Evolutionary conservation across 2,329 filamentous ascomycete species (phyloP), one percentile per base, ranked within the genome.

Genomic region (Aspergillus oerlinghausenensis): DNA sequence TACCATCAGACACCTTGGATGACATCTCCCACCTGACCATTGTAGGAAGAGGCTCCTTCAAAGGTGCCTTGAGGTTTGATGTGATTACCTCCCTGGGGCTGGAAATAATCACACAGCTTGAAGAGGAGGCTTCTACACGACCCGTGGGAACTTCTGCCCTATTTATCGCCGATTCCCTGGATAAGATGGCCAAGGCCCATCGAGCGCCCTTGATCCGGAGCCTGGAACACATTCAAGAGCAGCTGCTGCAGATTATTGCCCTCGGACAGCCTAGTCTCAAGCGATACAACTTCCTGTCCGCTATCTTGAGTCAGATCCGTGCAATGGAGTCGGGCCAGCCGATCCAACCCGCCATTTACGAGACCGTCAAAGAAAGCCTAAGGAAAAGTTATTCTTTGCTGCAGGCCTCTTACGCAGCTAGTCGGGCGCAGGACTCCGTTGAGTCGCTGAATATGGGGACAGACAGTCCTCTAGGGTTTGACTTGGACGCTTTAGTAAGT

Each of bases 41-140:
- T 29, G 28, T 29, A 29, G 28, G 28, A 10, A 29, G 28, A 29
- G 28, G 28, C 9, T 29, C 8, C 8, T 29, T 42, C 3, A 42
- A 42, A 42, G 38, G 38, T n/a, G 38, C 38, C 38, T 42, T 42
- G 17, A 42, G 38, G 7, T 42, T 42, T n/a, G 38, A 42, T 42
- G 38, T 42, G 38, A 42, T 17, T 7, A 42, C 38, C 17, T 42
- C 38, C 11, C 32, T 67, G 17, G 60, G 64, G 17, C 51, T 66
- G 10, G 65, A 68, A 51, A 51, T 66, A 25, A 52, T 62, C 32
- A 61, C 58, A n/a, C 65, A 68, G 42, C 50, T 66, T n/a, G 65
- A 64, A 51, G 65, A 68, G 50, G 55, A 54, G 28, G 48, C 23
- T 43, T 55, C 54, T 11, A 28, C 50, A 25, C 48, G 45, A 21